A percentile compares a stretch with the other conserved stretches of the same genome.
Conservation (phyloP, 2,329 filamentous ascomycete species). For the Aureobasidium sp. region DNA sequence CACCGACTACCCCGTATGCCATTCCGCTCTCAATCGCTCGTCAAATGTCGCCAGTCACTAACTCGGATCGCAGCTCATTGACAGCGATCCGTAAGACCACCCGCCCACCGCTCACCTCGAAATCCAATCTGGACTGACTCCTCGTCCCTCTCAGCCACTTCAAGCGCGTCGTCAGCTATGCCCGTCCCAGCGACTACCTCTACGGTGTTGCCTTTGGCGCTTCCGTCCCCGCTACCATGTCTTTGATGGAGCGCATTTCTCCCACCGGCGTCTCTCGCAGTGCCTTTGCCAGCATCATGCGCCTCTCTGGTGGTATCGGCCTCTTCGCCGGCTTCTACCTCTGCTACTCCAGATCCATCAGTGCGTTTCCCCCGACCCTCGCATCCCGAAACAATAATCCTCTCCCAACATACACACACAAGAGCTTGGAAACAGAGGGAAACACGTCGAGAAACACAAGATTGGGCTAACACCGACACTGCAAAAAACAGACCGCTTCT, state of each 20-base stretch:
- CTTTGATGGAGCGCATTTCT: slow-evolving; percentile 73
- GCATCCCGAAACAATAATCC: background rate
- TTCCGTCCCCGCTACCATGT: slow-evolving; percentile 67
- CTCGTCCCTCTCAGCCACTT: slow-evolving; percentile 60
- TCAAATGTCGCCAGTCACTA: slow-evolving; percentile 15
- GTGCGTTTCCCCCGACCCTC: slow-evolving; percentile 49
- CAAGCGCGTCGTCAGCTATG: slow-evolving; percentile 81
- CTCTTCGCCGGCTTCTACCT: slow-evolving; percentile 72
- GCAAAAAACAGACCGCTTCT: slow-evolving; percentile 69
- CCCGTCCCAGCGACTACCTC: slow-evolving; percentile 75
- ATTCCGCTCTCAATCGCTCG: slow-evolving; percentile 17
- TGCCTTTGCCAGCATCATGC: slow-evolving; percentile 76
- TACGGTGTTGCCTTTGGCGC: slow-evolving; percentile 61
- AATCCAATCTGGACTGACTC: slow-evolving; percentile 16
- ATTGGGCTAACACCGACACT: background rate
- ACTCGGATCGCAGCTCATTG: slow-evolving; percentile 68
- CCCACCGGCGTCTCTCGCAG: slow-evolving; percentile 79
- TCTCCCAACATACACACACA: background rate
- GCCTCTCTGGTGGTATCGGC: slow-evolving; percentile 67
- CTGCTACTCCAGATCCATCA: slow-evolving; percentile 74
- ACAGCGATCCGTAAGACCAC: slow-evolving; percentile 84
- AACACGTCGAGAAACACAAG: background rate
- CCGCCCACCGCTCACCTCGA: slow-evolving; percentile 16
- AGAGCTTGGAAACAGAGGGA: background rate
- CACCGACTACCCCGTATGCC: slow-evolving; percentile 79